phyloP scores from a whole-genome alignment of 2,329 filamentous ascomycete genomes.

The Geoglossum cookeanum region DNA sequence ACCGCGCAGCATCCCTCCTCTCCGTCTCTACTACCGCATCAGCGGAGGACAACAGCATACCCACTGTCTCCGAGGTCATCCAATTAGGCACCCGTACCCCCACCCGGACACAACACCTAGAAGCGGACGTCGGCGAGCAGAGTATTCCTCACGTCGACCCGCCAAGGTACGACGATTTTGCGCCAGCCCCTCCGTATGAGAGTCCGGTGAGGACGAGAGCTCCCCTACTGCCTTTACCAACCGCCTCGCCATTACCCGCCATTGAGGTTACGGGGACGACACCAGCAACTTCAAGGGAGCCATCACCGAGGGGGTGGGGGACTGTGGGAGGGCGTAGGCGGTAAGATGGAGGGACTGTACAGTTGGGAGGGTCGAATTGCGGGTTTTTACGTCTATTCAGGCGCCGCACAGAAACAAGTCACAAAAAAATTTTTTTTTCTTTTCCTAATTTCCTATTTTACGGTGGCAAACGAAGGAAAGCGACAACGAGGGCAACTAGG shows the following conservation, averaged over 20 bases:
- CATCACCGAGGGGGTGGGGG: background rate
- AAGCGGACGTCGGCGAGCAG: background rate
- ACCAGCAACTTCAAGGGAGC: background rate
- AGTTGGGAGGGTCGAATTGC: too few species aligned
- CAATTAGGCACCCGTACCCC: background rate
- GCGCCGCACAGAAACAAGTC: too few species aligned
- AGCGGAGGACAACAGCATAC: background rate
- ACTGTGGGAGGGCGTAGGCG: background rate
- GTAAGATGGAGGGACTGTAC: background rate
- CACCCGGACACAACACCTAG: too few species aligned
- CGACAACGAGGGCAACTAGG: too few species aligned
- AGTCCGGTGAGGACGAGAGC: background rate
- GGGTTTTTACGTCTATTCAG: too few species aligned
- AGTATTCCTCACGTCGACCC: background rate
- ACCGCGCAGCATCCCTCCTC: background rate
- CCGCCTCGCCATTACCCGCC: too few species aligned
- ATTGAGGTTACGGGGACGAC: constrained; percentile 4
- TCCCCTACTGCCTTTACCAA: constrained; percentile 1
- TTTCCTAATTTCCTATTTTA: too few species aligned
- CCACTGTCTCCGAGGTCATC: background rate
- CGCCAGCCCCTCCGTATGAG: background rate
- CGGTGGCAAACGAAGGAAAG: too few species aligned
- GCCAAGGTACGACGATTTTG: background rate
- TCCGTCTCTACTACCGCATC: constrained; percentile 2
- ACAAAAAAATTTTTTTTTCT: too few species aligned